A percentile compares a stretch with the other conserved stretches of the same genome.
phyloP scores from a whole-genome alignment of 495 filamentous ascomycete species.

The Cercophora newfieldiana region DNA sequence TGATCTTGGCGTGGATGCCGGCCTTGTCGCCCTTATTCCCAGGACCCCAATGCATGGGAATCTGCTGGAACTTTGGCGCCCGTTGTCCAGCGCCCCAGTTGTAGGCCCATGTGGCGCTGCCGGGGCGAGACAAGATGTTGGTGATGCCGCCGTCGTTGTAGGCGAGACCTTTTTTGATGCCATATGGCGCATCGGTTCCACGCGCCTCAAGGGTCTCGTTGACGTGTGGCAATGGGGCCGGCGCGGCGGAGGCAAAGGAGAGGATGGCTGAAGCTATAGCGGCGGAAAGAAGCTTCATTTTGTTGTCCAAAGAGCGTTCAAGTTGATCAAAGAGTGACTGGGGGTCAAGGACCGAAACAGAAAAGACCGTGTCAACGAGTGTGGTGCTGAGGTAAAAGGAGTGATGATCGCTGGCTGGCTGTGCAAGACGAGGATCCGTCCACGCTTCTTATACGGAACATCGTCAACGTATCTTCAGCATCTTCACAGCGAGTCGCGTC shows the following conservation, averaged over 20 bases:
- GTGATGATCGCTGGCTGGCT: neutral
- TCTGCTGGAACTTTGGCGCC: constrained; percentile 18
- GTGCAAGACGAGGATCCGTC: no score
- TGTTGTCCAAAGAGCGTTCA: neutral
- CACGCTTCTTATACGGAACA: neutral
- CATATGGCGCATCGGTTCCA: constrained; percentile 15
- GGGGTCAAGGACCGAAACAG: neutral
- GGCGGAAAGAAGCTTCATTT: neutral
- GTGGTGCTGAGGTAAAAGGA: neutral
- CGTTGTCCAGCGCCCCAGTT: constrained; percentile 10
- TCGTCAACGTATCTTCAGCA: neutral
- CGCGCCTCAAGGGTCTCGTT: neutral
- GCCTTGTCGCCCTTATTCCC: neutral
- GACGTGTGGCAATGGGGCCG: neutral
- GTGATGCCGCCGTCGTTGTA: constrained; percentile 8
- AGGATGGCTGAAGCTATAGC: neutral
- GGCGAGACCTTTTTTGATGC: constrained; percentile 19
- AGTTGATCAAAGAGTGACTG: neutral
- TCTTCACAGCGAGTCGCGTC: neutral
- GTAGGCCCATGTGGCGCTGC: constrained; percentile 20
- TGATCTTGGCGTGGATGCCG: constrained; percentile 5
- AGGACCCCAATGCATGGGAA: constrained; percentile 17
- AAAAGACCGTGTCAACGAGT: neutral
- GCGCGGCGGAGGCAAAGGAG: neutral
- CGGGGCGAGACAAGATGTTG: neutral